phyloP scores from a whole-genome alignment of 495 filamentous ascomycete species.

The Jackrogersella minutella region DNA sequence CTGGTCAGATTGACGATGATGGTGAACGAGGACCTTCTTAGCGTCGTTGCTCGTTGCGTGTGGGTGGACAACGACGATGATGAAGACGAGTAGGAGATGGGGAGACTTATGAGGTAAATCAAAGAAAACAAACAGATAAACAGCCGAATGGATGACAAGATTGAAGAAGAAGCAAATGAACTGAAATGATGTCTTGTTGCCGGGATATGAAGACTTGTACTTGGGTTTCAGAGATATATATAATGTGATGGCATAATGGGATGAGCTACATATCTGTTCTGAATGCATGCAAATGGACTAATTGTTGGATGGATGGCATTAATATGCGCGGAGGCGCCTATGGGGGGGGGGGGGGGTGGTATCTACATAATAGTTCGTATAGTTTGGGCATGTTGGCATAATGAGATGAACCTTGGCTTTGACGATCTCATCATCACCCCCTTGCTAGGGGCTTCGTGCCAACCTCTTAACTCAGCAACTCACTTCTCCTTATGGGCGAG shows the following conservation, averaged over 20 bases:
- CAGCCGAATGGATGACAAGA: constrained; percentile 6
- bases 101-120: not conserved
- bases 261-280: no score
- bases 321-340: no score
- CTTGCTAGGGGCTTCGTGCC: no score
- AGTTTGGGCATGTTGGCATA: no score
- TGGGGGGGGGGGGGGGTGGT: no score
- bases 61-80: not conserved
- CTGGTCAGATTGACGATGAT: constrained; percentile 28
- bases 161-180: constrained; percentile 1
- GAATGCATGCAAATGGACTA: no score
- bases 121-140: not conserved
- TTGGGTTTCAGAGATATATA: not conserved
- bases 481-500: no score
- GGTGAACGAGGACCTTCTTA: not conserved
- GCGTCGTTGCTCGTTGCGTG: not conserved
- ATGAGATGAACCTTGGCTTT: no score
- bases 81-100: not conserved
- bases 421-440: no score
- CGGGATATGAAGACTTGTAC: not conserved
- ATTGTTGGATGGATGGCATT: no score
- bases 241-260: not conserved
- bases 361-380: no score
- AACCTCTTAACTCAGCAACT: no score
- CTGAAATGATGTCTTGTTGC: not conserved